Evolutionary conservation across 768 basidiomycete genomes (phyloP).

Genomic region (Suillus decipiens): DNA sequence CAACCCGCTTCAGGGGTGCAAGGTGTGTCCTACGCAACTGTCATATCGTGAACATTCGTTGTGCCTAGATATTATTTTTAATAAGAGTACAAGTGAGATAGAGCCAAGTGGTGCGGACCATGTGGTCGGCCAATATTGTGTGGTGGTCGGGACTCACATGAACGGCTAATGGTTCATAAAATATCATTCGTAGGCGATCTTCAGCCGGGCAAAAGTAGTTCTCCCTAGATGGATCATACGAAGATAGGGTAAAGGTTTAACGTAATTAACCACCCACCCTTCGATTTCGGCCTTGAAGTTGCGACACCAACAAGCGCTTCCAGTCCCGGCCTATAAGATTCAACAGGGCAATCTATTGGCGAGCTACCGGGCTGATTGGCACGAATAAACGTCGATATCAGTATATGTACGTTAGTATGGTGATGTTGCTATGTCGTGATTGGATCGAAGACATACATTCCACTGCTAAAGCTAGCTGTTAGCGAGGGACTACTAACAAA

Average conservation of each 20-base stretch:
- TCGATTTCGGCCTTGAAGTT: neutral
- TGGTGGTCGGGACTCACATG: neutral
- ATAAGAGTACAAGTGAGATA: neutral
- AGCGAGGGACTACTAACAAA: neutral
- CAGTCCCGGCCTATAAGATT: neutral
- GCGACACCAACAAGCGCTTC: neutral
- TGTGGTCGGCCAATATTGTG: neutral
- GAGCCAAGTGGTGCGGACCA: neutral
- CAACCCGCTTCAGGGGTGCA: neutral
- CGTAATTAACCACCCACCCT: neutral
- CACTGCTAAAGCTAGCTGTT: neutral
- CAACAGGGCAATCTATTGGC: neutral
- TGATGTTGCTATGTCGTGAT: neutral
- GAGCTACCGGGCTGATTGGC: neutral
- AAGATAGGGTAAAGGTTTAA: slow-evolving; percentile 5
- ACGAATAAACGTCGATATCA: neutral
- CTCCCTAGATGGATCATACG: neutral
- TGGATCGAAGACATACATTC: neutral
- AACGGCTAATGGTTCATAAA: slow-evolving; percentile 4
- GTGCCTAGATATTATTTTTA: neutral
- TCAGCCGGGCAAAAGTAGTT: slow-evolving; percentile 4
- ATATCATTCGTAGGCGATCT: neutral
- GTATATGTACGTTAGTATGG: neutral
- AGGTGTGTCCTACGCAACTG: neutral
- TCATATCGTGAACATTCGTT: neutral